Evolutionary conservation across 805 yeast species (phyloP), one percentile per base, ranked within the genome.

Genomic region (Candida sithepensis): DNA sequence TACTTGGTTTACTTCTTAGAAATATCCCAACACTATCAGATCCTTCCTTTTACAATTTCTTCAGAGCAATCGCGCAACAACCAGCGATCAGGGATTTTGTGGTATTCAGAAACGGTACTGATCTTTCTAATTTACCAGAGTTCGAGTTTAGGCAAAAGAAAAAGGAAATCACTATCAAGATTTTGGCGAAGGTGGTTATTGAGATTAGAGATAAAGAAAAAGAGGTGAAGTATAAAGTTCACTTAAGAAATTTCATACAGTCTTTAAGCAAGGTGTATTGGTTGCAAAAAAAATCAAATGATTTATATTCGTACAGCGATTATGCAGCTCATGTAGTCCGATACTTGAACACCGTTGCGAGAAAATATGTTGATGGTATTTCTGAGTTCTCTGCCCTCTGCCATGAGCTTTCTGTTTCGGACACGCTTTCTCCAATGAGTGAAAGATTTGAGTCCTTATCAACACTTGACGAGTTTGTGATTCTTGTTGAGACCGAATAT

Each of bases 321-420:
- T 61, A 50, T 41, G 45, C 60, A 1, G 47, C 44, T 21, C 54
- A 56, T n/a, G 26, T 58, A 3, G 37, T 61, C 1, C 37, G 58
- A 14, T 65, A 64, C 41, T 16, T 65, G 12, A 60, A 54, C 40
- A 55, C 63, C 0, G 61, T 64, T 20, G 57, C 59, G 1, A 33
- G 43, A 5, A 44, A 52, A 4, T 33, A 43, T 3, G 41, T 62
- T 36, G 39, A 41, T 6, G 46, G 49, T 8, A 41, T 47, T 21
- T 55, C 66, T 4, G 62, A 58, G 6, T 59, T 46, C 32, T 43
- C 52, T 2, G 40, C 48, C 20, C 41, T 61, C 38, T 43, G 49
- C 19, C 51, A 48, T 18, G 61, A 60, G 41, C 45, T 61, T 8
- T 45, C 52, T 4, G 44, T 60, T 21, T 50, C 53, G 14, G 50